Conservation (phyloP, 2,329 filamentous ascomycete genomes). For the Claviceps paspali region DNA sequence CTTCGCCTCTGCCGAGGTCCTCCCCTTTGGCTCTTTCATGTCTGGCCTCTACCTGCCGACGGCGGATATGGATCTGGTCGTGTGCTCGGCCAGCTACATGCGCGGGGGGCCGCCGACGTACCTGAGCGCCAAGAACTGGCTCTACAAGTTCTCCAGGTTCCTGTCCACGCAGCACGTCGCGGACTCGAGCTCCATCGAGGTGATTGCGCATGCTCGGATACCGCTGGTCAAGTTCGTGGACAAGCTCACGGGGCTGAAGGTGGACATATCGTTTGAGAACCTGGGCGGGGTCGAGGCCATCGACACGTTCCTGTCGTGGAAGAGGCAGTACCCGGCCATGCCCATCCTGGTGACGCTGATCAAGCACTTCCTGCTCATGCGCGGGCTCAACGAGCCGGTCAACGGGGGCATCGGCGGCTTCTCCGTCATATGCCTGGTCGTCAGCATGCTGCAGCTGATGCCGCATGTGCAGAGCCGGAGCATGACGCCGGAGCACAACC, state of each 20-base stretch:
- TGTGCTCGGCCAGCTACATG: conserved; percentile 47
- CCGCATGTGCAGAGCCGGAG: conserved; percentile 50
- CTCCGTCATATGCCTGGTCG: conserved; percentile 83
- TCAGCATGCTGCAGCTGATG: conserved; percentile 72
- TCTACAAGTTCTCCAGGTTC: conserved; percentile 48
- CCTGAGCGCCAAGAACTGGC: conserved; percentile 33
- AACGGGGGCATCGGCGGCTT: conserved; percentile 88
- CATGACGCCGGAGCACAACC: conserved; percentile 46
- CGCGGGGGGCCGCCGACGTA: conserved; percentile 32
- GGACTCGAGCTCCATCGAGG: conserved; percentile 41
- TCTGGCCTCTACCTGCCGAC: conserved; percentile 57
- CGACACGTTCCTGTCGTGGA: conserved; percentile 69
- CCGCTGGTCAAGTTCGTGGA: conserved; percentile 90
- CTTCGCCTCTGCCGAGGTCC: conserved; percentile 47
- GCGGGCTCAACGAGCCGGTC: conserved; percentile 79
- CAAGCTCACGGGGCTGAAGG: conserved; percentile 57
- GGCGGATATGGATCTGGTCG: conserved; percentile 87
- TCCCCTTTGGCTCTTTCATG: conserved; percentile 85
- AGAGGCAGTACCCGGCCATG: conserved; percentile 65
- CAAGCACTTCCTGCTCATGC: conserved; percentile 86
- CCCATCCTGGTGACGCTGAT: conserved; percentile 71
- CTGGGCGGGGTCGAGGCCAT: conserved; percentile 66
- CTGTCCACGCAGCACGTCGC: conserved; percentile 43
- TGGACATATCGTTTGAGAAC: conserved; percentile 95
- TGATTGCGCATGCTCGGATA: conserved; percentile 65